Base-by-base conservation (phyloP, 1,139 yeast species). In the Candida sp. region DNA sequence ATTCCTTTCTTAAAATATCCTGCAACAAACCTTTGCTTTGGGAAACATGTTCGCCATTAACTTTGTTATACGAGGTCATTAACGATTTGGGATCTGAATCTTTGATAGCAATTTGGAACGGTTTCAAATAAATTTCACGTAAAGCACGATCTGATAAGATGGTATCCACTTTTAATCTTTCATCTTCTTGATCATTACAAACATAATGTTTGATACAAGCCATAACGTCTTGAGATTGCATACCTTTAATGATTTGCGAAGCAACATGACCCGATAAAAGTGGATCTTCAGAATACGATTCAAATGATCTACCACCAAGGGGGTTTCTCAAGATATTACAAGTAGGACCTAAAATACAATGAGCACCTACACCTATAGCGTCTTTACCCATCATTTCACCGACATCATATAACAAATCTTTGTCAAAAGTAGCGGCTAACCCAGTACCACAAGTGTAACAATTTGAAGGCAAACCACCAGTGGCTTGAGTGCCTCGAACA, bases 171-270 rank as follows among this genome's bases (percentile, higher is more conserved):
- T 73, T 64, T 42, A 65, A 67, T 45, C 86, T 64, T 48, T 77
- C 78, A 47, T 77, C 72, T 52, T 81, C 86, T 51, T 73, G 69
- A 53, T 81, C 85, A 50, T 81, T 81, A 55, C 81, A 73, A 23
- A 77, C 82, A 58, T 57, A 80, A 55, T 80, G 84, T 62, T 80
- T 80, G 49, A 79, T 66, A 23, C 82, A 72, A n/a, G 85, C 83
- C 36, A 73, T 76, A 45, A 81, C 64, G 33, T 75, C 47, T 38
- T 52, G 43, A 34, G 46, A 45, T 45, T 63, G 67, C 43, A 63
- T 61, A 21, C 68, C 68, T 32, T 57, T 54, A 38, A 63, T 51
- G 32, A 63, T 51, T 19, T 53, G 42, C 3, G 57, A 51, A 33
- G 66, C 60, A 21, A 60, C 61, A 39, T 58, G 54, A 9, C 68